Evolutionary conservation across 176 grass and related monocot species (phyloP), one percentile per base, ranked within the genome.

Genomic region (Bromus sterilis): DNA sequence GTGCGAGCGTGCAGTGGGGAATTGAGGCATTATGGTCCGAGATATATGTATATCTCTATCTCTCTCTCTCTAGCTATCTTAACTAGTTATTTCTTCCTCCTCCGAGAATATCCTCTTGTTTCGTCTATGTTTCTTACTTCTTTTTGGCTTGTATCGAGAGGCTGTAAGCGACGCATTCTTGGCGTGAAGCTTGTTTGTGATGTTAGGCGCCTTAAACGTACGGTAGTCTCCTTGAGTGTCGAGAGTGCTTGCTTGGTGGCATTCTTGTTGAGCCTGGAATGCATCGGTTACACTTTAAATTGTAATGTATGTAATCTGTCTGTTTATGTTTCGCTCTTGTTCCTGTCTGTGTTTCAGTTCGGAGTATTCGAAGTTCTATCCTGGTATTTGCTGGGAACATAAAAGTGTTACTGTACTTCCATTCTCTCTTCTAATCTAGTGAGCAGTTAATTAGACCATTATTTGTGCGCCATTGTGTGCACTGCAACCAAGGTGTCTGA

Each of bases 1-100:
- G 71, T 65, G 83, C 71, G 74, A 83, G 90, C 56, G 56, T 62
- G 84, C 41, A 43, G 24, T 83, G 91, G 87, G 91, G 91, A 93
- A 93, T 93, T 82, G 91, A 93, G 87, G 87, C 84, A 85, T 87
- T 71, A 75, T 93, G 91, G 91, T 93, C 91, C 91, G 91, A 92
- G 82, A 91, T 91, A 80, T 78, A 78, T 72, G 40, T 71, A 71
- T 71, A 29, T 71, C 64, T 67, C 68, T 71, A 20, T 61, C 11
- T 73, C 18, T 76, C 75, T 84, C n/a, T 84, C 69, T 80, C 75
- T 86, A 78, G 78, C 79, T 82, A 81, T 76, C 78, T 42, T 60
- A 76, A 64, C 74, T 59, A 71, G 66, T 79, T 44, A 35, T 49
- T 20, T 75, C 24, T 37, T 58, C 55, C 43, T 69, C 13, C 82